These are phyloP conservation scores for Biancaea sappan DNA, from an alignment of 306 rosid genomes.

Conservation along the genomic window DNA sequence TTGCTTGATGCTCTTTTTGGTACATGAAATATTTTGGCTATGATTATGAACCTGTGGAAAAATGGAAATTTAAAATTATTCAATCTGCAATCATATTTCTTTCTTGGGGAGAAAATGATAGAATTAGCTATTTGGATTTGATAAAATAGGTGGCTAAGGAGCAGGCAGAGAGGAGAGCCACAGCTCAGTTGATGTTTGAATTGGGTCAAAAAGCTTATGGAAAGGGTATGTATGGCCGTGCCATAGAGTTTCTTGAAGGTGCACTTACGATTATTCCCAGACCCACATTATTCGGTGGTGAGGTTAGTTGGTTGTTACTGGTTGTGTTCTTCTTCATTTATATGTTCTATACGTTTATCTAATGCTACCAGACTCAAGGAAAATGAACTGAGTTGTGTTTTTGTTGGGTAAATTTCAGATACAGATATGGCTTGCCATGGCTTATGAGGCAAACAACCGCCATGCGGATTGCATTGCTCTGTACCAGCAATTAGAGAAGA, in stretches of 20 bases:
- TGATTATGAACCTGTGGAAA: neutral
- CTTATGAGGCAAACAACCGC: constrained; percentile 93
- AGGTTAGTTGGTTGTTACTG: constrained; percentile 61
- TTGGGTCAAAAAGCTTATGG: constrained; percentile 97
- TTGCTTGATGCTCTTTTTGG: neutral
- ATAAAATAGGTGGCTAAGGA: constrained; percentile 82
- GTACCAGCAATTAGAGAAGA: constrained; percentile 75
- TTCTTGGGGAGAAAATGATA: neutral
- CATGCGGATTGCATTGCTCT: constrained; percentile 86
- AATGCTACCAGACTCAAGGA: neutral
- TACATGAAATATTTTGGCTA: too few relatives aligned
- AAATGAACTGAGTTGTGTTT: neutral
- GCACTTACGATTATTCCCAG: constrained; percentile 91
- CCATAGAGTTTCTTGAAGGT: constrained; percentile 90
- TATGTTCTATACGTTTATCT: neutral
- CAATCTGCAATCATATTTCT: neutral
- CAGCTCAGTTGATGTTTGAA: constrained; percentile 89
- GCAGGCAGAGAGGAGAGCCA: constrained; percentile 93
- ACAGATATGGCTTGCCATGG: constrained; percentile 99
- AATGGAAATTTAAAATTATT: neutral
- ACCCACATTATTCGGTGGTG: constrained; percentile 88
- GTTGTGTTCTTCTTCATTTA: neutral
- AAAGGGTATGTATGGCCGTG: constrained; percentile 85
- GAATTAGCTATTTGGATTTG: constrained; percentile 29
- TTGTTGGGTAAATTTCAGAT: constrained; percentile 54